Conservation (phyloP, 768 basidiomycete genomes). For the Naganishia kalamii region DNA sequence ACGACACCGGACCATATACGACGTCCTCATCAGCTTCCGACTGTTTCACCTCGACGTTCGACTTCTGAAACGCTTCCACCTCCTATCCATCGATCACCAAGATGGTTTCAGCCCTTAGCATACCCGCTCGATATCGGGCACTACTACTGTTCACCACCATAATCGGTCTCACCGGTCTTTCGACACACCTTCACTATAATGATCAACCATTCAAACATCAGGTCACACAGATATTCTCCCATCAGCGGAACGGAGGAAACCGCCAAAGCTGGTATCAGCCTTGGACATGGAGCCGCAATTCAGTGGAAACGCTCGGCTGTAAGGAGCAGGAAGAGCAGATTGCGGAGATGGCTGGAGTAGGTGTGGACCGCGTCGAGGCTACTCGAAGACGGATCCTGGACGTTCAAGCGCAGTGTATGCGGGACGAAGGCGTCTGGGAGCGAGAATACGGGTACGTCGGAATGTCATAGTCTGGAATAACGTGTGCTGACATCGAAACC, state of each 20-base stretch:
- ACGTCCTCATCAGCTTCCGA: too few species aligned
- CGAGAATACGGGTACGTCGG: slow-evolving; percentile 6
- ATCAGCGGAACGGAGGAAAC: not conserved
- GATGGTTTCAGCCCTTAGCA: not conserved
- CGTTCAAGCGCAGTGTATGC: not conserved
- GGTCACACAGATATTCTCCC: not conserved
- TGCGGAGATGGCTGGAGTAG: not conserved
- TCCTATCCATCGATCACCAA: not conserved
- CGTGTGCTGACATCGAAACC: not conserved
- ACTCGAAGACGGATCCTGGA: slow-evolving; percentile 5
- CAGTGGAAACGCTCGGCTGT: not conserved
- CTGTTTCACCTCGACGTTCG: too few species aligned
- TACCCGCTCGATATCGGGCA: not conserved
- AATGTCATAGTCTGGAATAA: not conserved
- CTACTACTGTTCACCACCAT: not conserved
- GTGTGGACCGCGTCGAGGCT: not conserved
- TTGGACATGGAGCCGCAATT: not conserved
- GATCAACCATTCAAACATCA: not conserved
- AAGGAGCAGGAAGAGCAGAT: not conserved
- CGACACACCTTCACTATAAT: not conserved
- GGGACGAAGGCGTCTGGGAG: not conserved
- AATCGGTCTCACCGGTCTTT: not conserved
- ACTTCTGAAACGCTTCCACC: not conserved
- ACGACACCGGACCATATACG: too few species aligned
- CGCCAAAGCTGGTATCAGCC: not conserved